phyloP scores from a whole-genome alignment of 345 rosid species.

The Mallotus nudiflorus region DNA sequence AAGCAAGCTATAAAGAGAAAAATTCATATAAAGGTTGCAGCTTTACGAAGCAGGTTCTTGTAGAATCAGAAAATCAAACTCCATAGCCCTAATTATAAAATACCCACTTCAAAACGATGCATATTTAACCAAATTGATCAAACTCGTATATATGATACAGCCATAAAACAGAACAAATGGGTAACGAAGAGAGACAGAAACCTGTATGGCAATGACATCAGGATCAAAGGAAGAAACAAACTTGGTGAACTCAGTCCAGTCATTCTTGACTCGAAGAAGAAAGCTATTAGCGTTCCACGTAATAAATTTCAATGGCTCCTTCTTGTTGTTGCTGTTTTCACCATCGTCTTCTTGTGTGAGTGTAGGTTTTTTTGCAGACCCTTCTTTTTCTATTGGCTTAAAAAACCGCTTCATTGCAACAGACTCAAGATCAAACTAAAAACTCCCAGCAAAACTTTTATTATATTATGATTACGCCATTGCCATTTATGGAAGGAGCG shows the following conservation, averaged over 20 bases:
- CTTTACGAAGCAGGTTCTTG: too few species aligned
- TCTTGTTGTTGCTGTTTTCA: conserved; percentile 28
- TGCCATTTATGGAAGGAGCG: too few species aligned
- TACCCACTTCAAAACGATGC: background rate
- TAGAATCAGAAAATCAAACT: too few species aligned
- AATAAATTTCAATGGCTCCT: conserved; percentile 72
- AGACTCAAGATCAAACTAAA: background rate
- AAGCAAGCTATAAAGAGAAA: too few species aligned
- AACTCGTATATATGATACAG: background rate
- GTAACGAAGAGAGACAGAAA: conserved; percentile 14
- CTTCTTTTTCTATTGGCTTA: conserved; percentile 82
- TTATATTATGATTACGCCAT: too few species aligned
- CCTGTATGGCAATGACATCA: conserved; percentile 89
- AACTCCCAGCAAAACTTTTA: background rate
- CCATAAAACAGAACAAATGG: background rate
- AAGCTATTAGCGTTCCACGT: conserved; percentile 98
- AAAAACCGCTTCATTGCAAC: conserved; percentile 84
- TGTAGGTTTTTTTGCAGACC: conserved; percentile 71
- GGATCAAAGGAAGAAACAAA: conserved; percentile 69
- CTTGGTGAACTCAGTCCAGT: conserved; percentile 78
- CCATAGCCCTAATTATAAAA: background rate
- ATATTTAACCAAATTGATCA: background rate
- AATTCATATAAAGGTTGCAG: too few species aligned
- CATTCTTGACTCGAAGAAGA: conserved; percentile 84
- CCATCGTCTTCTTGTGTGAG: conserved; percentile 33